These are phyloP conservation scores for Dioscorea cayenensis DNA, from an alignment of 116 monocot species.

Conservation along the genomic window DNA sequence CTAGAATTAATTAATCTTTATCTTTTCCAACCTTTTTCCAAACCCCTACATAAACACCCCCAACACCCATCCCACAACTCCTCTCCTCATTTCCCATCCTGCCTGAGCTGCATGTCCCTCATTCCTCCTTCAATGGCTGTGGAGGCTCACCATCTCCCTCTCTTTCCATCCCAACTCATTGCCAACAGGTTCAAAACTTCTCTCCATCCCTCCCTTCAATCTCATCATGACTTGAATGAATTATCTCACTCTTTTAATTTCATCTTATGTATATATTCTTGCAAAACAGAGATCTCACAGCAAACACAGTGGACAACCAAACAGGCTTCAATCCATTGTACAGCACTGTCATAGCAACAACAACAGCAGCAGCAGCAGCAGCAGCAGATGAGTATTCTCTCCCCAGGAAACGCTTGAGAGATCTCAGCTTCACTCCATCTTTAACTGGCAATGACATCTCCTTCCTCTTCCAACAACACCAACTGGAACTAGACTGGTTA, in stretches of 20 bases:
- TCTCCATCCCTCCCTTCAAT: background rate
- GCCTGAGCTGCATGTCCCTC: background rate
- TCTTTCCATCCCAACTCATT: slow-evolving; percentile 10
- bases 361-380: background rate
- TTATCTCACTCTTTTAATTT: background rate
- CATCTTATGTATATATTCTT: background rate
- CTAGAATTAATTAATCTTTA: background rate
- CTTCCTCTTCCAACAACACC: slow-evolving; percentile 22
- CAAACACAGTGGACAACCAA: background rate
- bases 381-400: background rate
- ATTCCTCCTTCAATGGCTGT: slow-evolving; percentile 37
- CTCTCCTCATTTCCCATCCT: background rate
- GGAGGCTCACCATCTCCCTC: slow-evolving; percentile 44
- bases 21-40: background rate
- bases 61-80: background rate
- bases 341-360: slow-evolving; percentile 2
- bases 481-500: slow-evolving; percentile 46
- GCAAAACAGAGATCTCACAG: background rate
- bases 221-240: background rate
- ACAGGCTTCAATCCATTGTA: background rate
- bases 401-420: background rate
- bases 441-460: slow-evolving; percentile 21
- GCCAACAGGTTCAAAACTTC: slow-evolving; percentile 26
- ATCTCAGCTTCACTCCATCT: background rate
- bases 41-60: background rate